Percentiles rank a stretch among this genome's conserved stretches.
Conservation (phyloP, 495 filamentous ascomycete species). For the Lasiosphaeriaceae sp. region DNA sequence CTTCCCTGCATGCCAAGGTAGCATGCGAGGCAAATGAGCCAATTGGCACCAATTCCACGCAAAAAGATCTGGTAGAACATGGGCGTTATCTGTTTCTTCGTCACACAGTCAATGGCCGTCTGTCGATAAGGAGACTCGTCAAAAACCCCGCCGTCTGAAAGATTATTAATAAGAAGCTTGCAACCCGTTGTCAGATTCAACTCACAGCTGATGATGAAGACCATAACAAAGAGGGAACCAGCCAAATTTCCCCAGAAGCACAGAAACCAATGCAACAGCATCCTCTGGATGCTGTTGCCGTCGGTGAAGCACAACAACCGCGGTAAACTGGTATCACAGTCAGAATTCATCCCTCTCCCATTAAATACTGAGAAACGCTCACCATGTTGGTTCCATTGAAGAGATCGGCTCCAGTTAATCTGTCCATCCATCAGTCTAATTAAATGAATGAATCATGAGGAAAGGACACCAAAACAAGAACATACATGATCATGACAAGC, state of each 20-base stretch:
- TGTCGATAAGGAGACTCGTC: slow-evolving; percentile 45
- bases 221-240: slow-evolving; percentile 56
- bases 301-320: slow-evolving; percentile 51
- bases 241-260: slow-evolving; percentile 59
- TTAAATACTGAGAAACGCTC: background rate
- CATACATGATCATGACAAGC: slow-evolving; percentile 51
- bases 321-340: slow-evolving; percentile 40
- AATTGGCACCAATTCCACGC: slow-evolving; percentile 59
- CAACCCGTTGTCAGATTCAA: slow-evolving; percentile 3
- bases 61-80: slow-evolving; percentile 59
- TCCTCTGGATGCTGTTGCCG: slow-evolving; percentile 44
- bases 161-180: background rate
- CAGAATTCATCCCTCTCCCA: background rate
- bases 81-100: slow-evolving; percentile 52
- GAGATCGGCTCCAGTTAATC: slow-evolving; percentile 54
- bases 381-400: slow-evolving; percentile 60
- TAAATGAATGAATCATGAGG: no score
- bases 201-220: slow-evolving; percentile 56
- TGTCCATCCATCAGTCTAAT: background rate
- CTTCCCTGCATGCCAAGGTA: slow-evolving; percentile 55
- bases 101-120: slow-evolving; percentile 49
- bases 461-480: background rate
- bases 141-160: slow-evolving; percentile 54
- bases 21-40: slow-evolving; percentile 59
- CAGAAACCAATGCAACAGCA: slow-evolving; percentile 53